Evolutionary conservation across 495 filamentous ascomycete genomes (phyloP).

Genomic region (Hypoxylon crocopeplum): DNA sequence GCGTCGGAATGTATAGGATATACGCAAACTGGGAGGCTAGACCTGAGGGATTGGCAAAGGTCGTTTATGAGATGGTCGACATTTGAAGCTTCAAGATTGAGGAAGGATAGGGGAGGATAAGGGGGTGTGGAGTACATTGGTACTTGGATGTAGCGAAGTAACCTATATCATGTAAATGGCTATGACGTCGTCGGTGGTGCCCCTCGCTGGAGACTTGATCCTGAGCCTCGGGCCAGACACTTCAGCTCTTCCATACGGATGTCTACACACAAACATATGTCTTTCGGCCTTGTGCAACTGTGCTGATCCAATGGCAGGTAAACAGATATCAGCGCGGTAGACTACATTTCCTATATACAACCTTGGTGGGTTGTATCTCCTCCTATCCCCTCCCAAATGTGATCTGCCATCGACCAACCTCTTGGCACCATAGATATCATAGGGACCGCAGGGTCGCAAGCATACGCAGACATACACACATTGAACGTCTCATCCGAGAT

Average conservation of each 20-base stretch:
- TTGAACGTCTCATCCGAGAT: conserved; percentile 16
- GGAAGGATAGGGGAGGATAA: too few relatives aligned
- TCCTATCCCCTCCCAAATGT: conserved; percentile 8
- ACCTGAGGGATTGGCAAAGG: conserved; percentile 8
- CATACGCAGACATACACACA: conserved; percentile 1
- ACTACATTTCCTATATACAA: conserved; percentile 22
- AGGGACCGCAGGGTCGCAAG: conserved; percentile 17
- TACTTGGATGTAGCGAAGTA: too few relatives aligned
- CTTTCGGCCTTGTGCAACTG: conserved; percentile 17
- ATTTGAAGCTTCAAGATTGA: too few relatives aligned
- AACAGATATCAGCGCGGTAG: conserved; percentile 31
- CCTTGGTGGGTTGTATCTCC: conserved; percentile 8
- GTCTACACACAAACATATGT: conserved; percentile 21
- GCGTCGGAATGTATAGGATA: conserved; percentile 4
- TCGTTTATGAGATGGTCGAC: too few relatives aligned
- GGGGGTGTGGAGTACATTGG: too few relatives aligned
- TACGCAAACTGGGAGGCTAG: conserved; percentile 6
- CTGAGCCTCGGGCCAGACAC: conserved; percentile 19
- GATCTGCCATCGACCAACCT: conserved; percentile 29
- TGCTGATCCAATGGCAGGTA: conserved; percentile 29
- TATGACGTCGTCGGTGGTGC: conserved; percentile 24
- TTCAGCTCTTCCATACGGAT: conserved; percentile 10
- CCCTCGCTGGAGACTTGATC: too few relatives aligned
- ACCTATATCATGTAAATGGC: neutral
- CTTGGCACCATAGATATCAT: conserved; percentile 30